Conservation (phyloP, 192 early-diverging fungal species). For the Lobosporangium transversale region DNA sequence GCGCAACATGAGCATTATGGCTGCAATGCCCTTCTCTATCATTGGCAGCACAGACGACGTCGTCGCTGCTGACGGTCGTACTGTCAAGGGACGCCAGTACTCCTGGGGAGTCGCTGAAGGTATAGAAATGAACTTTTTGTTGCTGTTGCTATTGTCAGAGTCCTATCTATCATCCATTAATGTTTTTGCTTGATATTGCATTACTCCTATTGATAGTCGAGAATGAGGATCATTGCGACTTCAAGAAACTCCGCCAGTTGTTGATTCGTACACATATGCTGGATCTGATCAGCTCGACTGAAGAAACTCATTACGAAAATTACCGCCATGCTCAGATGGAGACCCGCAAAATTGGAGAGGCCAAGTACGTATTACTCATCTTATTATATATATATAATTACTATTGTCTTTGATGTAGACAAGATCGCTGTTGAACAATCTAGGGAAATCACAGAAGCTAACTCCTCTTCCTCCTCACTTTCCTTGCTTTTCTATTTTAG, state of each 20-base stretch:
- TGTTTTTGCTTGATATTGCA: too few relatives aligned
- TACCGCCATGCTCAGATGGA: conserved; percentile 90
- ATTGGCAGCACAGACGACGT: conserved; percentile 94
- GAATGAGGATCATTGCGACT: conserved; percentile 98
- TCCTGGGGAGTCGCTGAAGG: conserved; percentile 97
- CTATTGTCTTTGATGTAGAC: neutral
- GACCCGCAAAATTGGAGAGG: conserved; percentile 88
- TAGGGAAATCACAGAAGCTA: too few relatives aligned
- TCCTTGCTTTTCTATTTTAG: conserved; percentile 49
- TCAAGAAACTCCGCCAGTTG: conserved; percentile 95
- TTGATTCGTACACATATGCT: conserved; percentile 98
- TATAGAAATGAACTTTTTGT: too few relatives aligned
- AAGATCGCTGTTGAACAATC: too few relatives aligned
- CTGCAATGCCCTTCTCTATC: conserved; percentile 95
- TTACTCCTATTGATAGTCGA: too few relatives aligned
- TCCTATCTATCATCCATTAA: too few relatives aligned
- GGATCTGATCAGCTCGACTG: conserved; percentile 92
- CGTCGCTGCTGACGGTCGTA: conserved; percentile 80
- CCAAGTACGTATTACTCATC: conserved; percentile 61
- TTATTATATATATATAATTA: neutral
- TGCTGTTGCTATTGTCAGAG: too few relatives aligned
- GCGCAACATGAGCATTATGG: conserved; percentile 87
- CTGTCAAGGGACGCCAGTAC: conserved; percentile 95
- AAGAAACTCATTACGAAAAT: conserved; percentile 96
- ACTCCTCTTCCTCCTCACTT: too few relatives aligned